Evolutionary conservation across 75 land plant genomes (phyloP), one percentile per base, ranked within the genome.

Genomic region (Sequoiadendron giganteum): DNA sequence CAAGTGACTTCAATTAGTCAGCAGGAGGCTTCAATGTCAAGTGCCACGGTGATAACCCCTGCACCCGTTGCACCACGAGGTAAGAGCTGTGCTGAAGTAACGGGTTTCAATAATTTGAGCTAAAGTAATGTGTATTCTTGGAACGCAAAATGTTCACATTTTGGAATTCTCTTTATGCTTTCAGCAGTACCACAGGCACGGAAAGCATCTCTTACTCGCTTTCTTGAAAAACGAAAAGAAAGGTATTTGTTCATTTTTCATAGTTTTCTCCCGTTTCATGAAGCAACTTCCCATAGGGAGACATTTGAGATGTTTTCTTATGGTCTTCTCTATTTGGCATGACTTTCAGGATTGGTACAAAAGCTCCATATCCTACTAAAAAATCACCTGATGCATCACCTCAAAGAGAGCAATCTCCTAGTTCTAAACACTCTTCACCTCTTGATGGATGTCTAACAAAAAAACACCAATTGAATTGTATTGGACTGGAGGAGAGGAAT

Each of bases 331-430:
- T 45, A 13, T 82, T 47, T 47, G 30, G 47, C 13, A 25, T 4
- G 84, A 45, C 14, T 47, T 82, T 45, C 49, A 45, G 48, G 54
- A 82, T 82, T n/a, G n/a, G 21, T 82, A 82, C 30, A 43, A 82
- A 82, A 82, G 84, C 52, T 82, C 84, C 84, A 10, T 82, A 82
- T 47, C 52, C 84, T 13, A 47, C 14, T 47, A 82, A 82, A 47
- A 82, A 82, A 54, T 82, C 84, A 47, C 84, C 52, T 47, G 84
- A 82, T 47, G 47, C 3, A 13, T 82, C 84, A 47, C 84, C 52
- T 82, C 84, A 82, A n/a, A 82, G 32, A 47, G 84, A 82, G 43
- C 49, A 82, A 47, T 82, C 84, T 82, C 84, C 84, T 47, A 45
- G 49, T 82, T 82, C 84, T 47, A 82, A 45, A 47, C 84, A 82